Base-by-base conservation (phyloP, 1,139 yeast species). In the Yamadazyma taylorii region DNA sequence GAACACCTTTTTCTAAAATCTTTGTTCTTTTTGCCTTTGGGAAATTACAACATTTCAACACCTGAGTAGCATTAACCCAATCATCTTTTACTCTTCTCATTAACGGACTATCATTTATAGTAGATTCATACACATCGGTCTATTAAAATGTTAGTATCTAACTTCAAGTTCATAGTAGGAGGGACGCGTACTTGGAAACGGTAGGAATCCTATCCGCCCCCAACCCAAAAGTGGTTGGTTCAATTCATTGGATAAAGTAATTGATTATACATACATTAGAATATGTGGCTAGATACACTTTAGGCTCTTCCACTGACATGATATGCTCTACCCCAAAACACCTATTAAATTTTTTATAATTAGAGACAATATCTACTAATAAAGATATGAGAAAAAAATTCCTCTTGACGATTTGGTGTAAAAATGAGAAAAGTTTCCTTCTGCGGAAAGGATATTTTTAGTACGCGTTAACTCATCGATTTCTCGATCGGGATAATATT, bases 41-140 rank as follows among this genome's bases (percentile, higher is more conserved):
- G 57, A 90, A 89, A 55, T 88, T 85, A 36, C 97, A 96, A 34
- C 94, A 90, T 59, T 92, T 90, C 42, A 92, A 72, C 33, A 92
- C 89, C 63, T 92, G 97, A 17, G 98, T 92, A n/a, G 97, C 97
- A 64, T 92, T 92, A 38, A 90, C 95, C 95, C 97, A 89, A 41
- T 88, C 89, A 58, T 92, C 97, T 30, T 75, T 71, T 48, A 87
- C 82, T 43, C 97, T 72, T 59, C 97, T 79, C 98, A 92, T 92
- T 17, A 92, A 88, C 8, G 97, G 90, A 21, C 89, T 85, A 37
- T 85, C 84, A 39, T 85, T 80, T 51, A 84, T 81, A 26, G 81
- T 72, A 51, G 86, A 82, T 67, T 92, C 98, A 56, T 84, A 86
- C 30, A 90, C 97, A 38, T 92, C 92, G 14, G 66, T 62, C 69